Evolutionary conservation across 2,329 filamentous ascomycete species (phyloP).

Genomic region (Venturia pyrina): DNA sequence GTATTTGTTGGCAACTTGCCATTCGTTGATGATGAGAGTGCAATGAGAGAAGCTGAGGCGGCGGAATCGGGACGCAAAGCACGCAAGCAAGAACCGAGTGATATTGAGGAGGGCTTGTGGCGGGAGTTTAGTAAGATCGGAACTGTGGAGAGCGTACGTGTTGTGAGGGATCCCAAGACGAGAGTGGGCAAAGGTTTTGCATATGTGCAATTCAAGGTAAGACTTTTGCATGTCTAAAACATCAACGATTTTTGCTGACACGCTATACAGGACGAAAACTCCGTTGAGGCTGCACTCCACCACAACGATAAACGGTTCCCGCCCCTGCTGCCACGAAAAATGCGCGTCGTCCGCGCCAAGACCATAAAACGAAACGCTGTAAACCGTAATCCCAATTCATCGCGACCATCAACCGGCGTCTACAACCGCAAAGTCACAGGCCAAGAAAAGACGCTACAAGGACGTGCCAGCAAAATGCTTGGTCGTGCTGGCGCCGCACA

Average conservation of each 20-base stretch:
- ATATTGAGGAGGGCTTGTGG: conserved; percentile 91
- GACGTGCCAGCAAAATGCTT: conserved; percentile 64
- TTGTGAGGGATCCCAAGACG: conserved; percentile 80
- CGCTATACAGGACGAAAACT: conserved; percentile 57
- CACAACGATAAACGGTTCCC: conserved; percentile 88
- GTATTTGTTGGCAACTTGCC: conserved; percentile 94
- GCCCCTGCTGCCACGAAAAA: conserved; percentile 78
- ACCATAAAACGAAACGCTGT: conserved; percentile 39
- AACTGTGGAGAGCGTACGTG: conserved; percentile 84
- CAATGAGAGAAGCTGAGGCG: conserved; percentile 50
- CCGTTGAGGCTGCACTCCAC: conserved; percentile 82
- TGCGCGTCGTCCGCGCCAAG: conserved; percentile 82
- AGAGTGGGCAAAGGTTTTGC: conserved; percentile 94
- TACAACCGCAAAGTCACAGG: conserved; percentile 63
- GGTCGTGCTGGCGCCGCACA: conserved; percentile 55
- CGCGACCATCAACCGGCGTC: conserved; percentile 21
- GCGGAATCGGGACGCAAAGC: conserved; percentile 60
- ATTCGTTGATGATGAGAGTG: conserved; percentile 86
- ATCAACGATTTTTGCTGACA: neutral
- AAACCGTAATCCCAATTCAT: conserved; percentile 18
- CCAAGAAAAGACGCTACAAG: conserved; percentile 59
- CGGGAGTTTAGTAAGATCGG: conserved; percentile 66
- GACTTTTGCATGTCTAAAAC: conserved; percentile 17
- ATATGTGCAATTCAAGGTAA: conserved; percentile 85
- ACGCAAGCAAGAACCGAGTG: conserved; percentile 60